phyloP scores from a whole-genome alignment of 2,329 filamentous ascomycete genomes.

The Sordariomycetes sp. region DNA sequence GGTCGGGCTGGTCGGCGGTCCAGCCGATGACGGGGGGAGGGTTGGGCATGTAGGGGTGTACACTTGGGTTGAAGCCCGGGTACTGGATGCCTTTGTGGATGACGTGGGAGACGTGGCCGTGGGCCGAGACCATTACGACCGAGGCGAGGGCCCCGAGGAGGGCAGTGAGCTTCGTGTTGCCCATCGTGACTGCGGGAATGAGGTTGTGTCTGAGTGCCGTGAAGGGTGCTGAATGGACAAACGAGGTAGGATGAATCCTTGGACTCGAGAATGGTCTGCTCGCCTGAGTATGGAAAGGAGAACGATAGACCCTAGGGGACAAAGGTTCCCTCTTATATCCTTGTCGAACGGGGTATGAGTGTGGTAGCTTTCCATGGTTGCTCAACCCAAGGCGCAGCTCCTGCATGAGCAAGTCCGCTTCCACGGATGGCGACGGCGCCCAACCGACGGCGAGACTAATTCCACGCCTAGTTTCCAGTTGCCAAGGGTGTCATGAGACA shows the following conservation, averaged over 20 bases:
- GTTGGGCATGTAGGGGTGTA: constrained; percentile 5
- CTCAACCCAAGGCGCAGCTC: background rate
- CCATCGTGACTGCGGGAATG: constrained; percentile 3
- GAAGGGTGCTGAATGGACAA: background rate
- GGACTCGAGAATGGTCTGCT: background rate
- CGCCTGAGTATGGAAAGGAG: background rate
- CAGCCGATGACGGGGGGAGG: constrained; percentile 16
- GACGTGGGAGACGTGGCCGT: constrained; percentile 30
- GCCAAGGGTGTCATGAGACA: background rate
- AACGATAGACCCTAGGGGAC: background rate
- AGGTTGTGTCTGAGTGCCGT: background rate
- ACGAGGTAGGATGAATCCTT: too few relatives aligned
- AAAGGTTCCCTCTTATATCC: background rate
- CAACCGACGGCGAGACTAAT: background rate
- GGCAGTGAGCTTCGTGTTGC: constrained; percentile 5
- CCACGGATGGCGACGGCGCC: background rate
- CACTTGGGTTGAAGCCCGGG: constrained; percentile 1
- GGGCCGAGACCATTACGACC: constrained; percentile 3
- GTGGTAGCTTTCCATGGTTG: background rate
- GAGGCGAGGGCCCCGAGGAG: constrained; percentile 1
- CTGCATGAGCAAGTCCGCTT: too few relatives aligned
- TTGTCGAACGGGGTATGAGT: background rate
- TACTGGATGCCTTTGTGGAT: constrained; percentile 3
- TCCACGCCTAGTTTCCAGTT: background rate
- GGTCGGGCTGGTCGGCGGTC: constrained; percentile 20